These are phyloP conservation scores for Colletotrichum sp. DNA, from an alignment of 2,329 filamentous ascomycete genomes.

Conservation along the genomic window DNA sequence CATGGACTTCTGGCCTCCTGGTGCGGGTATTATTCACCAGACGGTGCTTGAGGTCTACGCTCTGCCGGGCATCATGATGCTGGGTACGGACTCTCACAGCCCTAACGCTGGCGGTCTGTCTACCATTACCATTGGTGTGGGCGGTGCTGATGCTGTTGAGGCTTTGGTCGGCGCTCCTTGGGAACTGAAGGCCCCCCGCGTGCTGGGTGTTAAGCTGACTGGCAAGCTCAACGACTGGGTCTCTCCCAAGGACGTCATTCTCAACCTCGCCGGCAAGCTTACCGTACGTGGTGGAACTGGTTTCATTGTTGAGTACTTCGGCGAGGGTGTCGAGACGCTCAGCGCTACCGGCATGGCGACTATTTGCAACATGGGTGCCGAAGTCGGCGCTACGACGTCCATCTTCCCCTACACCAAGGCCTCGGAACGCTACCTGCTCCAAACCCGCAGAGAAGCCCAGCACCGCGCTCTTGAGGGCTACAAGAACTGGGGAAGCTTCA, in stretches of 20 bases:
- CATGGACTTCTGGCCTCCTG: conserved; percentile 95
- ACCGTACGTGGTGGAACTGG: conserved; percentile 95
- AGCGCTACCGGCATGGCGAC: conserved; percentile 95
- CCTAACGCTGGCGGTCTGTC: conserved; percentile 96
- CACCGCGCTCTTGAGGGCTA: conserved; percentile 17
- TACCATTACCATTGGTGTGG: conserved; percentile 94
- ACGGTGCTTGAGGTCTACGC: conserved; percentile 98
- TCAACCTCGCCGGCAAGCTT: conserved; percentile 85
- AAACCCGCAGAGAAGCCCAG: conserved; percentile 72
- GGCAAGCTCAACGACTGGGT: conserved; percentile 90
- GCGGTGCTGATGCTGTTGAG: conserved; percentile 96
- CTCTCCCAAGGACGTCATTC: conserved; percentile 93
- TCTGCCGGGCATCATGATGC: conserved; percentile 97
- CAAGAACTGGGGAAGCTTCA: conserved; percentile 21
- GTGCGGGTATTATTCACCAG: conserved; percentile 96
- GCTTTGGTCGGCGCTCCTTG: conserved; percentile 95
- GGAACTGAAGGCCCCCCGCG: conserved; percentile 94
- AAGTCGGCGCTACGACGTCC: conserved; percentile 94
- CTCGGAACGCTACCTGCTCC: conserved; percentile 83
- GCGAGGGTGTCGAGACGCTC: conserved; percentile 85
- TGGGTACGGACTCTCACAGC: conserved; percentile 96
- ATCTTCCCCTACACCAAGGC: conserved; percentile 91
- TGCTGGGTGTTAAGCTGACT: conserved; percentile 84
- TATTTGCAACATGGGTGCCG: conserved; percentile 86
- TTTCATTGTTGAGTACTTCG: conserved; percentile 93